A percentile compares a stretch with the other conserved stretches of the same genome.
phyloP scores from a whole-genome alignment of 257 asterid genomes.

The Solanum ossicruentum region DNA sequence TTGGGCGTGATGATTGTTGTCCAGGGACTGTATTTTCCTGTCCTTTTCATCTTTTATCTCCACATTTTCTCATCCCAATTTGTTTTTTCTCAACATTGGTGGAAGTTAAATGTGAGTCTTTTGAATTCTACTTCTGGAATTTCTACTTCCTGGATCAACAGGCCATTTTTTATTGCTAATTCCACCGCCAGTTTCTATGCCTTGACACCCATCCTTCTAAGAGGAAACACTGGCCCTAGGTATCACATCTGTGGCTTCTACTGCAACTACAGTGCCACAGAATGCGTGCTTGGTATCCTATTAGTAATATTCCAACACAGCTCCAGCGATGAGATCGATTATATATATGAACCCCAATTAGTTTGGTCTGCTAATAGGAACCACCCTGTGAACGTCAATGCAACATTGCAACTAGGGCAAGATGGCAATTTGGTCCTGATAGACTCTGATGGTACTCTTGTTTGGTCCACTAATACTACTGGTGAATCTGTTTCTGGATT shows the following conservation, averaged over 20 bases:
- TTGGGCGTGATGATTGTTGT: neutral
- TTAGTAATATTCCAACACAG: neutral
- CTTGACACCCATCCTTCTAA: neutral
- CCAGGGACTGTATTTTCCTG: neutral
- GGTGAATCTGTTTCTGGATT: neutral
- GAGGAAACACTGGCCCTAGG: neutral
- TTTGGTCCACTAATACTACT: neutral
- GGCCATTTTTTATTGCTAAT: neutral
- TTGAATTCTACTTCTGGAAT: neutral
- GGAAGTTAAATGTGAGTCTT: neutral
- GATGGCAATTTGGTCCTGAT: conserved; percentile 1
- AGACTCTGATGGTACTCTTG: neutral
- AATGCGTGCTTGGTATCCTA: neutral
- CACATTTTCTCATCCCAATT: neutral
- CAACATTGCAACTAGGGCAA: neutral
- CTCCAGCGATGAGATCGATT: neutral
- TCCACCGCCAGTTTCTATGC: neutral
- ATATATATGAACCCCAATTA: neutral
- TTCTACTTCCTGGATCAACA: neutral
- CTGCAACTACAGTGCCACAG: neutral
- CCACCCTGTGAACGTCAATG: neutral
- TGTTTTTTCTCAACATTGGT: neutral
- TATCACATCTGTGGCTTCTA: neutral
- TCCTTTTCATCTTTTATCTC: neutral
- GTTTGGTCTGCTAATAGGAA: conserved; percentile 2